Evolutionary conservation across 257 asterid species (phyloP).

Genomic region (Ehretia macrophylla): DNA sequence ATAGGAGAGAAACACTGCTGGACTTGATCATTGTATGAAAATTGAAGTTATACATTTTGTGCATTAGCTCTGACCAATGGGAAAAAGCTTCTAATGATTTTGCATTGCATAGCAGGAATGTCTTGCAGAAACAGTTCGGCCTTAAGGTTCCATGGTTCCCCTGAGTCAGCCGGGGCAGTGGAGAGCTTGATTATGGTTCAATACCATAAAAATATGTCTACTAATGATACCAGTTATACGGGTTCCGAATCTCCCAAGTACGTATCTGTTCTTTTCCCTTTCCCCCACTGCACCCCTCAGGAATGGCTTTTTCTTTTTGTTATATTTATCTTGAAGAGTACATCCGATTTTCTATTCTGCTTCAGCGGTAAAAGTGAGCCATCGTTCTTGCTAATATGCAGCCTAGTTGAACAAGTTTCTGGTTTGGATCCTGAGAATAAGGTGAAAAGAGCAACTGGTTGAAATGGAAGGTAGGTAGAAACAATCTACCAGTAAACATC

Average conservation of each 20-base stretch:
- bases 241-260: slow-evolving; percentile 32
- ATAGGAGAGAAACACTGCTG: not conserved
- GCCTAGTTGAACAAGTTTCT: slow-evolving; percentile 12
- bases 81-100: not conserved
- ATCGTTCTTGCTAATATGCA: slow-evolving; percentile 12
- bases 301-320: too few relatives aligned
- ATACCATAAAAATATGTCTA: slow-evolving; percentile 11
- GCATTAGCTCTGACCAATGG: not conserved
- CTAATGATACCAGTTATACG: slow-evolving; percentile 8
- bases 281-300: not conserved
- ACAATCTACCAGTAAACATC: not conserved
- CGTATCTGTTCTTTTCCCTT: slow-evolving; percentile 4
- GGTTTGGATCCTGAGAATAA: slow-evolving; percentile 1
- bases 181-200: slow-evolving; percentile 19
- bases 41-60: not conserved
- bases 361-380: not conserved
- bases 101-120: slow-evolving; percentile 23
- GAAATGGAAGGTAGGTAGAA: too few relatives aligned
- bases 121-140: slow-evolving; percentile 28
- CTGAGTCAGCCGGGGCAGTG: slow-evolving; percentile 2
- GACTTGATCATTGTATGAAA: not conserved
- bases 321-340: not conserved
- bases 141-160: slow-evolving; percentile 15
- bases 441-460: slow-evolving; percentile 1
- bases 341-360: not conserved